Conservation (phyloP, 2,329 filamentous ascomycete genomes). For the Neoascochyta sp. region DNA sequence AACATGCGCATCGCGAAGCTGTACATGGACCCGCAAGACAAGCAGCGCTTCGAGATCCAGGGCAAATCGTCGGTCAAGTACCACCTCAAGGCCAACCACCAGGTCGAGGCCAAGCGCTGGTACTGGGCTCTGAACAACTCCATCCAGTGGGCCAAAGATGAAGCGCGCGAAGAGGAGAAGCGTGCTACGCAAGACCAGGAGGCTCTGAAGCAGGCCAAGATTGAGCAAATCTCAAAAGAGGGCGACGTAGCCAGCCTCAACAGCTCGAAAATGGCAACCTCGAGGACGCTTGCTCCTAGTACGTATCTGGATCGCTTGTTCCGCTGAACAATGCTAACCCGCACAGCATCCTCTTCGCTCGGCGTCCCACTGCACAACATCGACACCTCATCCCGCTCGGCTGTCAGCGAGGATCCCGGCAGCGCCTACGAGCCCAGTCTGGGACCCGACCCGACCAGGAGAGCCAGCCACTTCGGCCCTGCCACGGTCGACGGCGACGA, state of each 20-base stretch:
- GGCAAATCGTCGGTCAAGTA: slow-evolving; percentile 99
- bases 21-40: slow-evolving; percentile 95
- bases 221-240: slow-evolving; percentile 58
- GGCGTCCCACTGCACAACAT: slow-evolving; percentile 48
- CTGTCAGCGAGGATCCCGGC: slow-evolving; percentile 55
- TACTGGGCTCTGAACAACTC: slow-evolving; percentile 99
- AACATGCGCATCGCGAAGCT: slow-evolving; percentile 96
- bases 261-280: slow-evolving; percentile 30
- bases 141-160: slow-evolving; percentile 97
- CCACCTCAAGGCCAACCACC: slow-evolving; percentile 93
- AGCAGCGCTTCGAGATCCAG: slow-evolving; percentile 95
- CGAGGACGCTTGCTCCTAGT: slow-evolving; percentile 32
- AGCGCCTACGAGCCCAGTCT: slow-evolving; percentile 58
- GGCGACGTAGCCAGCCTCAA: slow-evolving; percentile 41
- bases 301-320: too few species aligned
- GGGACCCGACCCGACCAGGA: slow-evolving; percentile 48
- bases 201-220: slow-evolving; percentile 69
- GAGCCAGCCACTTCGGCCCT: slow-evolving; percentile 49
- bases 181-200: slow-evolving; percentile 72
- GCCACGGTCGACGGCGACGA: slow-evolving; percentile 55
- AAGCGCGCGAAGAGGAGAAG: slow-evolving; percentile 83
- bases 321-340: neutral
- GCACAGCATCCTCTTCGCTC: slow-evolving; percentile 27
- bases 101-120: slow-evolving; percentile 97
- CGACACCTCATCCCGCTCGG: slow-evolving; percentile 32